These are phyloP conservation scores for Solanum hybrid DNA, from an alignment of 305 asterid species.

Conservation along the genomic window DNA sequence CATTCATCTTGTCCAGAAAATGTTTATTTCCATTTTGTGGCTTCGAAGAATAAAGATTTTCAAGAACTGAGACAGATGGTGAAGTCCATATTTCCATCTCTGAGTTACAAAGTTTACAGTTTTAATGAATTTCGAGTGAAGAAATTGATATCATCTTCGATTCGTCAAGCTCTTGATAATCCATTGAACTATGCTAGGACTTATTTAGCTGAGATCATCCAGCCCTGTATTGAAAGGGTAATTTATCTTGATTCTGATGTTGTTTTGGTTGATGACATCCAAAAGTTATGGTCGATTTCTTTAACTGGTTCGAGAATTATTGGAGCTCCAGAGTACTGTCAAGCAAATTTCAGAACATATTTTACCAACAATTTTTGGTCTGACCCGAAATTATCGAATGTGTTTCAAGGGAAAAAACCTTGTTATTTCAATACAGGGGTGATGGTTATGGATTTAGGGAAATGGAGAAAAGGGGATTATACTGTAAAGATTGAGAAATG, in stretches of 20 bases:
- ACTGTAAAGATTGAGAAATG: constrained; percentile 45
- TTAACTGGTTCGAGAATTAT: constrained; percentile 35
- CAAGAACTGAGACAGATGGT: constrained; percentile 13
- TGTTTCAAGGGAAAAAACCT: constrained; percentile 35
- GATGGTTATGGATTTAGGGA: constrained; percentile 56
- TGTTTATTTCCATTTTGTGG: constrained; percentile 46
- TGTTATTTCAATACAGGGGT: constrained; percentile 80
- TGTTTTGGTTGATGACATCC: constrained; percentile 42
- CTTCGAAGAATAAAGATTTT: background rate
- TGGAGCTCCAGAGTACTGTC: constrained; percentile 66
- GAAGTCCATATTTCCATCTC: constrained; percentile 34
- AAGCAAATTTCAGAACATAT: constrained; percentile 32
- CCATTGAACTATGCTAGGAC: constrained; percentile 70
- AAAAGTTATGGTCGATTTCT: constrained; percentile 24
- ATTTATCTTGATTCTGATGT: constrained; percentile 60
- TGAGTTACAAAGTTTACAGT: constrained; percentile 33
- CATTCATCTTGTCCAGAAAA: constrained; percentile 57
- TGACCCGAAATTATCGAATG: constrained; percentile 22
- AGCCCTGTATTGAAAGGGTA: constrained; percentile 31
- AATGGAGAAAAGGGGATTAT: constrained; percentile 51
- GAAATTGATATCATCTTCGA: constrained; percentile 39
- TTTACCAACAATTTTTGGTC: constrained; percentile 49
- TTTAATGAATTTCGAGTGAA: constrained; percentile 21
- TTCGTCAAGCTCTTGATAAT: constrained; percentile 56
- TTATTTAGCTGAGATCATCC: constrained; percentile 43